Evolutionary conservation across 345 rosid species (phyloP).

Genomic region (Erysimum cheiranthoides): DNA sequence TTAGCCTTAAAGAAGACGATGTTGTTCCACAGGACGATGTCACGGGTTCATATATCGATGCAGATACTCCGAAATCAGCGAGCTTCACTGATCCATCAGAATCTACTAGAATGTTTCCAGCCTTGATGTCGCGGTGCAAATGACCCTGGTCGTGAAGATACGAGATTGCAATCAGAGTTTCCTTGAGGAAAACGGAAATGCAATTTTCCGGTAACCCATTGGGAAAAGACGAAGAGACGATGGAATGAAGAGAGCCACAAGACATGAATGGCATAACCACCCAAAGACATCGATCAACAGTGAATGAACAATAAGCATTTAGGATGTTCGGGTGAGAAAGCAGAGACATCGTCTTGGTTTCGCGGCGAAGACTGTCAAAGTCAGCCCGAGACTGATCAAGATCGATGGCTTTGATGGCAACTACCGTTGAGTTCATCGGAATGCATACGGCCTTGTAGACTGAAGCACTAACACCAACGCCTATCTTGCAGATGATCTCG

Average conservation of each 20-base stretch:
- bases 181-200: conserved; percentile 73
- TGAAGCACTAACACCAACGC: conserved; percentile 71
- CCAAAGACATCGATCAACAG: conserved; percentile 79
- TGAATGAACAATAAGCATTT: conserved; percentile 81
- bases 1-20: conserved; percentile 58
- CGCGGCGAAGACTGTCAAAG: conserved; percentile 69
- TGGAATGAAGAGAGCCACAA: conserved; percentile 81
- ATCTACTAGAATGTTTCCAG: conserved; percentile 78
- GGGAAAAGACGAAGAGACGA: conserved; percentile 70
- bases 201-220: conserved; percentile 74
- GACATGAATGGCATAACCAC: conserved; percentile 98
- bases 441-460: conserved; percentile 83
- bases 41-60: conserved; percentile 66
- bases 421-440: conserved; percentile 59
- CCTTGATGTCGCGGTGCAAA: conserved; percentile 77
- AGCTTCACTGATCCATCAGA: conserved; percentile 72
- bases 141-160: conserved; percentile 88
- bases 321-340: conserved; percentile 85
- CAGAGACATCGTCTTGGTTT: conserved; percentile 81
- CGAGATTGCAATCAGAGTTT: conserved; percentile 67
- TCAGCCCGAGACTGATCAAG: conserved; percentile 73
- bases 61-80: conserved; percentile 91
- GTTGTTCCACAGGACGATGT: conserved; percentile 26
- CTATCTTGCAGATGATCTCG: conserved; percentile 69
- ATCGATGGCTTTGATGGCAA: conserved; percentile 87